Percentiles rank a stretch among this genome's conserved stretches.
These are phyloP conservation scores for Cryptococcus maquisensis DNA, from an alignment of 1,284 basidiomycete genomes.

Conservation along the genomic window DNA sequence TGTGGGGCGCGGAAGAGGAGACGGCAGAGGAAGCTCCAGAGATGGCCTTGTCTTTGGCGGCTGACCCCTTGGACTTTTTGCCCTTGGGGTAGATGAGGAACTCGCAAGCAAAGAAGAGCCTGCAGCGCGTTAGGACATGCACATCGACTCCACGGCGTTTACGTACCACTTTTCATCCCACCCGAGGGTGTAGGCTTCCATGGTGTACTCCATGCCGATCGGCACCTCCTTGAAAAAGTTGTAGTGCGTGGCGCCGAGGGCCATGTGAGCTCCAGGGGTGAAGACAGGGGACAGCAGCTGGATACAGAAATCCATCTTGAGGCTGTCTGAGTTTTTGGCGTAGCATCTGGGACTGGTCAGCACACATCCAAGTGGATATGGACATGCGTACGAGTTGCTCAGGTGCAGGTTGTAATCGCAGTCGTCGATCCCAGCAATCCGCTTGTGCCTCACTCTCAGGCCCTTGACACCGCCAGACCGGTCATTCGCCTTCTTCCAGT, in stretches of 20 bases:
- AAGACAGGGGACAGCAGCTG: constrained; percentile 61
- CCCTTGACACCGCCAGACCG: constrained; percentile 25
- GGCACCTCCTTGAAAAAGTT: constrained; percentile 75
- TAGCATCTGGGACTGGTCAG: constrained; percentile 22
- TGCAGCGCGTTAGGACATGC: constrained; percentile 1
- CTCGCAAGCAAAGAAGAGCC: constrained; percentile 63
- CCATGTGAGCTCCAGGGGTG: constrained; percentile 62
- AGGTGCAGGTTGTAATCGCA: constrained; percentile 50
- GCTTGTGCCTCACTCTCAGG: constrained; percentile 20
- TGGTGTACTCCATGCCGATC: constrained; percentile 63
- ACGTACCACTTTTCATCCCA: constrained; percentile 85
- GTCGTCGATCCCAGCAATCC: constrained; percentile 42
- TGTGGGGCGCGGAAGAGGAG: not conserved
- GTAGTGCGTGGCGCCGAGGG: constrained; percentile 68
- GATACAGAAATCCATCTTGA: constrained; percentile 54
- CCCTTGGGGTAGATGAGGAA: constrained; percentile 61
- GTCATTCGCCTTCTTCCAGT: constrained; percentile 26
- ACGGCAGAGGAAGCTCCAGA: not conserved
- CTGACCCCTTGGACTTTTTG: constrained; percentile 8
- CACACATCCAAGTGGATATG: not conserved
- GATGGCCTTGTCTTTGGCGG: not conserved
- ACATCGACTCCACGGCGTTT: not conserved
- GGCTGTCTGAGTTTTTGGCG: constrained; percentile 54
- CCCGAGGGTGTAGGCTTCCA: constrained; percentile 61
- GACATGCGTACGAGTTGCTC: constrained; percentile 38